Conservation (phyloP, 2,329 filamentous ascomycete species). For the Penicillium sp. region DNA sequence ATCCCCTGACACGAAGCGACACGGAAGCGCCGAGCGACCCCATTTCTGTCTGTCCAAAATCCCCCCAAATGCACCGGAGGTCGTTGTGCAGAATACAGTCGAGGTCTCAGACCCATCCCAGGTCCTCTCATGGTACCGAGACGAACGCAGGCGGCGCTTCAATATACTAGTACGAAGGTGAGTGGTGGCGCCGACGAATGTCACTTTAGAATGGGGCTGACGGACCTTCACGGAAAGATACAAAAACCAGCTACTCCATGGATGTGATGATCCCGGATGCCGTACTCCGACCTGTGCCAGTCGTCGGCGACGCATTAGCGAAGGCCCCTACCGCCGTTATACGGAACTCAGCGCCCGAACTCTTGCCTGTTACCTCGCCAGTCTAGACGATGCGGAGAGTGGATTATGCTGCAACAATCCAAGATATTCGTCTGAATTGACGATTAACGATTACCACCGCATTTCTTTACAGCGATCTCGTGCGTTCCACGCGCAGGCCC, state of each 20-base stretch:
- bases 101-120: slow-evolving; percentile 37
- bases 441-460: slow-evolving; percentile 25
- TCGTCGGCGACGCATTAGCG: slow-evolving; percentile 66
- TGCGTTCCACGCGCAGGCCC: slow-evolving; percentile 20
- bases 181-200: slow-evolving; percentile 24
- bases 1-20: slow-evolving; percentile 29
- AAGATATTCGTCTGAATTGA: slow-evolving; percentile 27
- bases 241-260: slow-evolving; percentile 75
- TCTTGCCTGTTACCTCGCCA: slow-evolving; percentile 75
- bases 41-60: slow-evolving; percentile 38
- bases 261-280: slow-evolving; percentile 69
- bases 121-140: slow-evolving; percentile 39
- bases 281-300: slow-evolving; percentile 76
- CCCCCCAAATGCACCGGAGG: slow-evolving; percentile 41
- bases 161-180: slow-evolving; percentile 68
- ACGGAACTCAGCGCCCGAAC: slow-evolving; percentile 79
- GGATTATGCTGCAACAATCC: slow-evolving; percentile 61
- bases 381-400: slow-evolving; percentile 71
- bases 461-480: slow-evolving; percentile 34
- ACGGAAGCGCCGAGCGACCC: slow-evolving; percentile 27
- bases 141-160: slow-evolving; percentile 42
- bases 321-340: slow-evolving; percentile 71
- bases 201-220: slow-evolving; percentile 4
- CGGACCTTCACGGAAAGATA: slow-evolving; percentile 54
- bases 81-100: slow-evolving; percentile 40